These are phyloP conservation scores for Gynochthodes officinalis DNA, from an alignment of 257 asterid genomes.

Conservation along the genomic window DNA sequence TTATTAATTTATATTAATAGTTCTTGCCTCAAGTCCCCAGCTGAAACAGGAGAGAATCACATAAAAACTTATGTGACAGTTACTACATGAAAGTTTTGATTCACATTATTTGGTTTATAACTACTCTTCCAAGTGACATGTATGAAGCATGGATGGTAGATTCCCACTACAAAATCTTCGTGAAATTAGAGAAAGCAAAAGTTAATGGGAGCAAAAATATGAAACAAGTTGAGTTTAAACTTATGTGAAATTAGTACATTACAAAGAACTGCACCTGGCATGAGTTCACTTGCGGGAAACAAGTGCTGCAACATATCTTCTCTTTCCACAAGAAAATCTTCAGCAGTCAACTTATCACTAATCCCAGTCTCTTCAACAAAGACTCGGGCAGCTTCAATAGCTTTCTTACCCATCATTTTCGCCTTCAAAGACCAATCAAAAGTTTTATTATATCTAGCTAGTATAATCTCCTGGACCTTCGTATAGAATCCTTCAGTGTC, in stretches of 20 bases:
- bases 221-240: neutral
- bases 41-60: neutral
- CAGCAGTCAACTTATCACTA: slow-evolving; percentile 68
- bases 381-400: slow-evolving; percentile 90
- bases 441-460: slow-evolving; percentile 74
- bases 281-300: slow-evolving; percentile 86
- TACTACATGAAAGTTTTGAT: neutral
- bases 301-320: slow-evolving; percentile 67
- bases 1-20: neutral
- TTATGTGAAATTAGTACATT: too few species aligned
- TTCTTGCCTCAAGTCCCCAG: neutral
- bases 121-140: neutral
- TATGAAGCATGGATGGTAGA: neutral
- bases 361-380: slow-evolving; percentile 90
- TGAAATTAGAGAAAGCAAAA: neutral
- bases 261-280: slow-evolving; percentile 75
- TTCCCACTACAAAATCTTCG: neutral
- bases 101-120: neutral
- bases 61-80: neutral
- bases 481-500: slow-evolving; percentile 95
- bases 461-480: slow-evolving; percentile 86
- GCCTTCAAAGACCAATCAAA: slow-evolving; percentile 98
- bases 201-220: slow-evolving; percentile 3
- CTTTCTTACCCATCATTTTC: slow-evolving; percentile 97
- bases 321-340: slow-evolving; percentile 87